Evolutionary conservation across 2,329 filamentous ascomycete genomes (phyloP), one percentile per base, ranked within the genome.

Genomic region (Hortaea sp.): DNA sequence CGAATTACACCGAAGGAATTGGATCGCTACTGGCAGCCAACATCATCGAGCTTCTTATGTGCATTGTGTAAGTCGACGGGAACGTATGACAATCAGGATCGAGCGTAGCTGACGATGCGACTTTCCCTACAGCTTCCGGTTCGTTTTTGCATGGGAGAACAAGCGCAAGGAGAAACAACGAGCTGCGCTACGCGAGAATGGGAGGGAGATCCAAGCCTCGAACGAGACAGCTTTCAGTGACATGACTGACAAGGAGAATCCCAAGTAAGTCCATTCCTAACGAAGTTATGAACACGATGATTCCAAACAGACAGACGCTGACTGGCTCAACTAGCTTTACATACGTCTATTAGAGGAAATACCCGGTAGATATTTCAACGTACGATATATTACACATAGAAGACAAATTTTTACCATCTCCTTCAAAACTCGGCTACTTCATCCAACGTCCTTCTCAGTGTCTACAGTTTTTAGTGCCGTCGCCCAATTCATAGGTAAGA

Each of bases 1-100:
- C 74, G 3, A 62, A 58, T 1, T 77, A 77, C 43, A 43, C 59
- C 20, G 65, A 76, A 35, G 74, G 74, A 1, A 77, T 77, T 43
- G 77, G 74, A 73, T 74, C 69, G 11, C 77, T 77, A 70, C 75
- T 77, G 46, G 72, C 75, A 30, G 70, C 69, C 4, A 73, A 77
- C 50, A 57, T 77, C 13, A 63, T 76, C 9, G 75, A 79, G 57
- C 73, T 70, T 7, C 61, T 64, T 4, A 53, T 75, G 0, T 69
- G 77, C 13, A 51, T 65, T 5, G 49, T 58, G 20, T 20, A 20
- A 20, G 20, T 20, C 2, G 20, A 20, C 20, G 20, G 20, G 20
- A 20, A 20, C 20, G 20, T 20, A 20, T 2, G 20, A 20, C 20
- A 20, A 20, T 20, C 20, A 20, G 20, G 4, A 20, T 20, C 20